Base-by-base conservation (phyloP, 805 yeast species). In the Teunomyces kruisii region DNA sequence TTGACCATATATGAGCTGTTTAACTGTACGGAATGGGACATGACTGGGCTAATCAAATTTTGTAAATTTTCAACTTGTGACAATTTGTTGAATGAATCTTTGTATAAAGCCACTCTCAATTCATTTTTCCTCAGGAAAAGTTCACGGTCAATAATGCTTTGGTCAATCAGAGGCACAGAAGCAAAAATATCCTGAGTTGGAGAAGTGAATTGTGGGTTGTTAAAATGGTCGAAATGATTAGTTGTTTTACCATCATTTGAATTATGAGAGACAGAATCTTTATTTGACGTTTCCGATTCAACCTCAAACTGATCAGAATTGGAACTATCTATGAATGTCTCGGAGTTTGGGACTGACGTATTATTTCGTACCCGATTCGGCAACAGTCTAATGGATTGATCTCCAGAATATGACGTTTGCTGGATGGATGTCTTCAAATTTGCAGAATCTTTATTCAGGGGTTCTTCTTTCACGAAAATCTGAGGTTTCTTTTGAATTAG, bases 41-140 rank as follows among this genome's bases (percentile, higher is more conserved):
- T 26, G 9, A 26, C 7, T 4, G 30, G 40, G 9, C 40, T 37
- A 7, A 14, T 15, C 28, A 26, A 37, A 14, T 26, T 14, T 15
- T 28, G 40, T 8, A 28, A 14, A 24, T 45, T 37, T 27, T 45
- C 38, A 12, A 35, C 37, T 14, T 39, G 43, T 16, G 47, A 39
- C 13, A 44, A 31, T 40, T 47, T 43, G 13, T 37, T 13, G 14
- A 47, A 40, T 2, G 53, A 41, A 24, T 49, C 53, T 13, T 43
- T 46, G 32, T 51, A 51, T 14, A 46, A n/a, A 2, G 52, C 51
- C 29, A 13, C 32, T 2, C 53, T 33, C 28, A 49, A 32, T 16
- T 49, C 41, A 30, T 51, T 47, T 33, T 39, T 51, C 4, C 50
- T 49, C 8, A 44, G 22, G 38, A 33, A 46, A 26, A 51, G 44